Evolutionary conservation across 805 yeast species (phyloP).

Genomic region (Wickerhamiella qilinensis): DNA sequence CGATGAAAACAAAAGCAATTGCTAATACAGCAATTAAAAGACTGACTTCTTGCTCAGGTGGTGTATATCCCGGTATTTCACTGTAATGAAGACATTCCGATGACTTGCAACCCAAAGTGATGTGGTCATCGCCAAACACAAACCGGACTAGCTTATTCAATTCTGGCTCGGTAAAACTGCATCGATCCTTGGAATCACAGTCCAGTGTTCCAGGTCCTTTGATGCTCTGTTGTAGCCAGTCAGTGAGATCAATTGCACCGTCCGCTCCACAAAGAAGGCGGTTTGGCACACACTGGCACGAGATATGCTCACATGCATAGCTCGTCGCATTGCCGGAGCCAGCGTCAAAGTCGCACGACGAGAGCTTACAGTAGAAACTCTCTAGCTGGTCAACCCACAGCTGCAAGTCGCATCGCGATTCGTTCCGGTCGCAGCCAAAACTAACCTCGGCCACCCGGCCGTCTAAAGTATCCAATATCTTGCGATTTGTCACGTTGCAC

Average conservation of each 20-base stretch:
- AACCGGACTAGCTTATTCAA: slow-evolving; percentile 84
- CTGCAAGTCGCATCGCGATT: slow-evolving; percentile 66
- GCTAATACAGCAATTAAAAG: slow-evolving; percentile 12
- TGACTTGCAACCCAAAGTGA: slow-evolving; percentile 61
- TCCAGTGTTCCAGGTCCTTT: slow-evolving; percentile 85
- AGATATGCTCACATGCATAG: slow-evolving; percentile 59
- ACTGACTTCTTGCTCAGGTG: slow-evolving; percentile 34
- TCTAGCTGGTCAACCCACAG: slow-evolving; percentile 90
- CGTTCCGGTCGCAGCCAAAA: slow-evolving; percentile 63
- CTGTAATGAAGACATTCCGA: slow-evolving; percentile 89
- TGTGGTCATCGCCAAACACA: slow-evolving; percentile 90
- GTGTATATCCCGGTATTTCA: slow-evolving; percentile 78
- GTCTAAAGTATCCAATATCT: slow-evolving; percentile 61
- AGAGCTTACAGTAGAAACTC: slow-evolving; percentile 76
- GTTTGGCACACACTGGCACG: slow-evolving; percentile 85
- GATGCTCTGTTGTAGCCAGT: slow-evolving; percentile 77
- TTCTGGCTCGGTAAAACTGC: slow-evolving; percentile 83
- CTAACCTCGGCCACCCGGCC: slow-evolving; percentile 86
- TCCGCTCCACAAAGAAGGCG: slow-evolving; percentile 86
- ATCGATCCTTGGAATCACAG: slow-evolving; percentile 49
- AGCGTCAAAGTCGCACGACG: slow-evolving; percentile 52
- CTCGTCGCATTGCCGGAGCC: slow-evolving; percentile 42
- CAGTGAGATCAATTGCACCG: slow-evolving; percentile 90
- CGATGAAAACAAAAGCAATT: slow-evolving; percentile 11
- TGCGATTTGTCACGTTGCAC: slow-evolving; percentile 84